Evolutionary conservation across 2,329 filamentous ascomycete species (phyloP), one percentile per base, ranked within the genome.

Genomic region (Xylariales sp.): DNA sequence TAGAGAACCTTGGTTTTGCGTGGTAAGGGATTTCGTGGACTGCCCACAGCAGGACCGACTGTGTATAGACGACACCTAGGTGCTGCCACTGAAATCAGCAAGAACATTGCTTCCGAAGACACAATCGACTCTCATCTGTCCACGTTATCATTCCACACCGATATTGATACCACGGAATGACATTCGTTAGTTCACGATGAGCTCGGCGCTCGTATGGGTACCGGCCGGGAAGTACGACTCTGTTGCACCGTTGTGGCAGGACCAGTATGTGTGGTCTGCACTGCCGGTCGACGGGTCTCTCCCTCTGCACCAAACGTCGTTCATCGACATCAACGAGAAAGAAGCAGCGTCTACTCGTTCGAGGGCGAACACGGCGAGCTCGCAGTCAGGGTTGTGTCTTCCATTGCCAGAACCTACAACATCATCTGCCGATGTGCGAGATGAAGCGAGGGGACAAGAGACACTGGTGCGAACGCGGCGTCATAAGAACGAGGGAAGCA

Each of bases 211-310:
- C 15, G 15, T 39, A 20, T 39, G 36, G 36, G 20, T 39, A 12
- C 25, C 25, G n/a, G 12, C 36, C 14, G 27, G 19, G 19, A 29
- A 31, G 22, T 39, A 39, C 27, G 36, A 39, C 20, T 39, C 36
- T 11, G 27, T 39, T 22, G 6, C 9, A 8, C 27, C 36, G 20
- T 15, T 44, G 8, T 49, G 47, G 43, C 45, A 46, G 32, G 36
- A 45, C 34, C 38, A 38, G 12, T 49, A 47, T 24, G 27, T 47
- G 16, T 49, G 45, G 42, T 44, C 35, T 20, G 43, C 47, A 5
- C 29, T 44, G 25, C 45, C 47, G 22, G 45, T 47, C n/a, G 28
- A 47, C 40, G 27, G 35, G 9, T 31, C 39, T 15, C 40, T 49
- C 12, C 46, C 42, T 6, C 33, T 44, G 12, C 29, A 46, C 18